Base-by-base conservation (phyloP, 1,139 yeast genomes). In the Yamadazyma atmosphaerica region DNA sequence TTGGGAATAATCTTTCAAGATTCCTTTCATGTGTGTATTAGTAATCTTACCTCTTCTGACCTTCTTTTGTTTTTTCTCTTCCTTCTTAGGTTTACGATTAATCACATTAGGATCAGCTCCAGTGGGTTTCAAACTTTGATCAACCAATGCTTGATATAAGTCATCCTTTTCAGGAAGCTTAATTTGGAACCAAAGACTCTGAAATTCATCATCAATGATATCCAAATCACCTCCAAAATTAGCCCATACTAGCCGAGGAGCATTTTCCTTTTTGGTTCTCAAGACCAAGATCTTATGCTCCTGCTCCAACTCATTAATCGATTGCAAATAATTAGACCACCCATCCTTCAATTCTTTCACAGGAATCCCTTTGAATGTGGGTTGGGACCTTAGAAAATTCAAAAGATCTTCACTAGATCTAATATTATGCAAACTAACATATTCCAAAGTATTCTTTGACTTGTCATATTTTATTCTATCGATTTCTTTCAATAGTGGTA, bases 341-440 rank as follows among this genome's bases (percentile, higher is more conserved):
- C 98, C 98, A 57, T 94, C 99, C 54, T 83, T 84, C 43, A 94
- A 72, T 54, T 90, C 96, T 55, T 87, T 87, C 22, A 92, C 96
- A 0, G 89, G 72, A 2, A 86, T 76, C 2, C 98, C 98, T 55
- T 83, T 87, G 59, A 87, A 89, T 2, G 96, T 87, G 1, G 86
- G 83, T 62, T 89, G 97, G 17, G 82, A 72, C 51, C 90, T 76
- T 43, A 94, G 70, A 50, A 83, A 85, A 43, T 79, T 74, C 40
- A 94, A 60, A 45, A 94, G 68, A 47, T 88, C 96, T 41, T 82
- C 86, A 3, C 84, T 85, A 3, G 85, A 78, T 51, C 87, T 81
- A 41, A 94, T 90, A 56, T 90, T 90, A 61, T 88, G 95, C 39
- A 88, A 74, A 4, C 98, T 88, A 32, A 87, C 84, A 55, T 92